A percentile compares a stretch with the other conserved stretches of the same genome.
Evolutionary conservation across 179 eudicot species (phyloP).

Genomic region (Heliamphora pulchella): DNA sequence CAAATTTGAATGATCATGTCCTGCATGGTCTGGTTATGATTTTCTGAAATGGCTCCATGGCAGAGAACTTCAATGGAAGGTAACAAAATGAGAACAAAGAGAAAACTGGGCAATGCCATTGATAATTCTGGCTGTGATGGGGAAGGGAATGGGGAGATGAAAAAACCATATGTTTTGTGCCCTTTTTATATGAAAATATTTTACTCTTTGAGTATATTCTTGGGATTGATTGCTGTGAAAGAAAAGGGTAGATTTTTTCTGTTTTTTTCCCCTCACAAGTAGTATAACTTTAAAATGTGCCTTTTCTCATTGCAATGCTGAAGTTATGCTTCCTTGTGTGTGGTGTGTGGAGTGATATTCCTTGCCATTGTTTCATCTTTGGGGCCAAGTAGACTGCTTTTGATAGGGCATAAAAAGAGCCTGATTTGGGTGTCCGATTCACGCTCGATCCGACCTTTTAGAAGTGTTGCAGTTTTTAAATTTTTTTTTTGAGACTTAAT

Average conservation of each 20-base stretch:
- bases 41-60: slow-evolving; percentile 4
- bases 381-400: slow-evolving; percentile 1
- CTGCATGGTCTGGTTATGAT: slow-evolving; percentile 32
- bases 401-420: too few relatives aligned
- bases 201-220: background rate
- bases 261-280: background rate
- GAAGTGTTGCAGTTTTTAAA: too few relatives aligned
- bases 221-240: slow-evolving; percentile 28
- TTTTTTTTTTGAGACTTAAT: too few relatives aligned
- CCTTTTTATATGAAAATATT: slow-evolving; percentile 6
- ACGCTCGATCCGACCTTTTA: too few relatives aligned
- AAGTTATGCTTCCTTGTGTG: slow-evolving; percentile 37
- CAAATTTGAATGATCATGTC: slow-evolving; percentile 54
- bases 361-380: background rate
- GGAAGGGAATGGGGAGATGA: background rate
- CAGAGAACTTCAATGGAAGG: slow-evolving; percentile 23
- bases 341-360: slow-evolving; percentile 7
- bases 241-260: slow-evolving; percentile 26
- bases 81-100: slow-evolving; percentile 25
- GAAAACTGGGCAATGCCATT: slow-evolving; percentile 15
- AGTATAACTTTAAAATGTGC: slow-evolving; percentile 15
- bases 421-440: too few relatives aligned
- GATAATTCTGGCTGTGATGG: background rate
- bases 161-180: background rate
- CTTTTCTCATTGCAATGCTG: slow-evolving; percentile 24